Evolutionary conservation across 495 filamentous ascomycete genomes (phyloP).

Genomic region (Penicillium pulvis): DNA sequence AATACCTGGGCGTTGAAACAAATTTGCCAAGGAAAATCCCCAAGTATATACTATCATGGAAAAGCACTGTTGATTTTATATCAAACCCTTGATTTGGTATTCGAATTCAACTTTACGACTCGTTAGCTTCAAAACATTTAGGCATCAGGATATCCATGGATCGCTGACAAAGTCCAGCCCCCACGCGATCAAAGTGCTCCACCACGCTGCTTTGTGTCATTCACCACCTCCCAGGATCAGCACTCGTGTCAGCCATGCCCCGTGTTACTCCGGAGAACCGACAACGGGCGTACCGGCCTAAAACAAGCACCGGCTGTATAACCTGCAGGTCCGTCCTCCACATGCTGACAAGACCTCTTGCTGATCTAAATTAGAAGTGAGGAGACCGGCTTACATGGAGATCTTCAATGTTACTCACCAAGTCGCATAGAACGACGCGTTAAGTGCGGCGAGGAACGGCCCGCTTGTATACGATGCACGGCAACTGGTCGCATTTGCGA

Average conservation of each 20-base stretch:
- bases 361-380: constrained; percentile 10
- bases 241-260: constrained; percentile 2
- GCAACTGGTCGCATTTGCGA: constrained; percentile 10
- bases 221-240: neutral
- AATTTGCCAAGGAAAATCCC: too few relatives aligned
- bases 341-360: neutral
- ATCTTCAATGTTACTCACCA: constrained; percentile 4
- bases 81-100: too few relatives aligned
- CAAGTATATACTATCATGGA: too few relatives aligned
- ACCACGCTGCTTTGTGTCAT: neutral
- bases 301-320: constrained; percentile 13
- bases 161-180: neutral
- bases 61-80: too few relatives aligned
- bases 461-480: constrained; percentile 7
- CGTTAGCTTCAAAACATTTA: neutral
- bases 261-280: constrained; percentile 6
- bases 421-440: constrained; percentile 9
- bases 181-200: neutral
- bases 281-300: constrained; percentile 7
- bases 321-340: constrained; percentile 12
- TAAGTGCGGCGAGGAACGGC: constrained; percentile 10
- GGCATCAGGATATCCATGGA: neutral
- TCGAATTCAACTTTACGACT: neutral
- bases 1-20: too few relatives aligned
- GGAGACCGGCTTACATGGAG: neutral